Evolutionary conservation across 371 early-diverging fungal species (phyloP).

Genomic region (Coemansia sp.): DNA sequence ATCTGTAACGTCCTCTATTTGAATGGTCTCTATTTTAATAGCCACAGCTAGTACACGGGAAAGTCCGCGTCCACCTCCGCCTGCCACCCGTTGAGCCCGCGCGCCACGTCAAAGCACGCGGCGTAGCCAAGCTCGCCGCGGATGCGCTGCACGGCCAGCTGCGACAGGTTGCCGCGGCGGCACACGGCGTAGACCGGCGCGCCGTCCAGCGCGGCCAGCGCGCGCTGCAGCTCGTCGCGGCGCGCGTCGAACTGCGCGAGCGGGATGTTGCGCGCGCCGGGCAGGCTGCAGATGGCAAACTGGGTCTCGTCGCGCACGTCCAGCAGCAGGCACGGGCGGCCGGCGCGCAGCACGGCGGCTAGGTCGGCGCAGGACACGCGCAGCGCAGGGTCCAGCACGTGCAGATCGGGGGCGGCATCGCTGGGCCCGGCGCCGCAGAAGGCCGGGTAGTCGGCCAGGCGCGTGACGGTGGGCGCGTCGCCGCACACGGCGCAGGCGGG

Average conservation of each 20-base stretch:
- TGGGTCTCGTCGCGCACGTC: constrained; percentile 86
- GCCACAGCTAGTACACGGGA: constrained; percentile 71
- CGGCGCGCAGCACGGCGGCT: constrained; percentile 28
- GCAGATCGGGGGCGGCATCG: constrained; percentile 66
- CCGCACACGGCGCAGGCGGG: constrained; percentile 84
- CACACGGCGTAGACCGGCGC: constrained; percentile 81
- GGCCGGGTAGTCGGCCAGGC: constrained; percentile 82
- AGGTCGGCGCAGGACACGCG: constrained; percentile 53
- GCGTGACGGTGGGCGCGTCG: constrained; percentile 71
- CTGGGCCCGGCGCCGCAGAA: constrained; percentile 82
- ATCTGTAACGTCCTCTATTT: constrained; percentile 39
- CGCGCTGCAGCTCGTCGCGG: constrained; percentile 38
- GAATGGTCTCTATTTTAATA: background rate
- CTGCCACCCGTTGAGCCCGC: constrained; percentile 81
- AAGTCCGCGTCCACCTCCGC: constrained; percentile 73
- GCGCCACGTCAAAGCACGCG: constrained; percentile 70
- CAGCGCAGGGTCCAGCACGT: constrained; percentile 41
- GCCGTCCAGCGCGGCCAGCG: constrained; percentile 14
- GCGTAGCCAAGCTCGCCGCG: constrained; percentile 41
- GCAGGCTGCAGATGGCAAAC: constrained; percentile 79
- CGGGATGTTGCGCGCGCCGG: constrained; percentile 64
- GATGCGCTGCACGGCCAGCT: constrained; percentile 69
- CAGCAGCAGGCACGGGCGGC: constrained; percentile 68
- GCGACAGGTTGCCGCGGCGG: constrained; percentile 88
- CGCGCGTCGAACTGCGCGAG: constrained; percentile 53